Base-by-base conservation (phyloP, 1,284 basidiomycete species). In the Ustilago tritici region DNA sequence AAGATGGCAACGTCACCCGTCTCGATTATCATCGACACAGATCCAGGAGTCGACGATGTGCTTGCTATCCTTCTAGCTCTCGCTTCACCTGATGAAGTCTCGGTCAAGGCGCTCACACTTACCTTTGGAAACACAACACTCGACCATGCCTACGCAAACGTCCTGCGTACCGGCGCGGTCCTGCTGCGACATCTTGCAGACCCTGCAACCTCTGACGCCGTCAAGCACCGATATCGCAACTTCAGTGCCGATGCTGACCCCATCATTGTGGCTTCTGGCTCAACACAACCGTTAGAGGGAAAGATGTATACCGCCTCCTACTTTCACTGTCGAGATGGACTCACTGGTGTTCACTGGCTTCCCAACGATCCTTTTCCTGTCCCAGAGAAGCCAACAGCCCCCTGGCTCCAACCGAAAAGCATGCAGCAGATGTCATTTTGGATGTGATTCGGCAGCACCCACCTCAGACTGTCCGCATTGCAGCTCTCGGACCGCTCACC, bases 401-500 rank as follows among this genome's bases (percentile, higher is more conserved):
- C 35, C 57, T 84, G 12, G 79, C 90, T 10, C 89, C 89, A 2
- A 83, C 88, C 34, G 88, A 87, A 64, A 87, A 90, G 31, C 91
- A 90, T 0, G 76, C 84, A 11, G 88, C 89, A 38, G 90, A 94
- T 52, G 90, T 93, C 15, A 90, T 91, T 9, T 87, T 94, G 0
- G 90, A 92, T 17, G 87, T 94, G 23, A 88, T 98, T 8, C 86
- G 88, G 35, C 86, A 88, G 2, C 88, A 90, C 65, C 90, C 91
- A 1, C 86, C 90, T 19, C 88, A 90, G 59, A 92, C 89, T 10
- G 89, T 98, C 32, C 92, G 93, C 1, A 94, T 97, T 77, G 89
- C 98, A 64, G 92, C 91, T 5, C 88, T 98, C 1, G 96, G 95
- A 0, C 95, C 95, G 5, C 87, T 95, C 67, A 98, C 95, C 19